Base-by-base conservation (phyloP, 176 grass and related monocot genomes). In the Zea mays region DNA sequence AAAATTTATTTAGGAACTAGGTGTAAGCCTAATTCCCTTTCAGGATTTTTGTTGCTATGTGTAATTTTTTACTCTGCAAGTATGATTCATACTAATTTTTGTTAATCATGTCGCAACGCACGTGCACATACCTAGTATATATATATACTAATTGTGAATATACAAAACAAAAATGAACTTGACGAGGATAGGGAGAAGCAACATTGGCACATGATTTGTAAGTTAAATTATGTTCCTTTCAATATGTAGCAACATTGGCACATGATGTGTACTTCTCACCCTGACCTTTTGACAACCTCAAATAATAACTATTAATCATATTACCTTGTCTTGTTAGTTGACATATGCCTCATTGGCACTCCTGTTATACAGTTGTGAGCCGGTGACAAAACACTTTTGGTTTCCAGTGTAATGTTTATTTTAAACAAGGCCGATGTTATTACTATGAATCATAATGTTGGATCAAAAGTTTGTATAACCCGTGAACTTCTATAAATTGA, bases 391-490 rank as follows among this genome's bases (percentile, higher is more conserved):
- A 36, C 10, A 44, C 19, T 60, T 11, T 44, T 41, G 43, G 4
- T 82, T 6, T 40, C 38, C 38, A 77, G 1, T 19, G 5, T 14
- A 43, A 34, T 40, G 38, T 72, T 66, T 57, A 49, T 11, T 65
- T 38, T 46, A 38, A 10, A 67, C 36, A 16, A 55, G 48, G 35
- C 49, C 9, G 6, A 14, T n/a, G 4, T 14, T 10, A 65, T 38
- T 41, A 21, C 14, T 60, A 68, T 19, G 65, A 42, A 65, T 21
- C 21, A 15, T 8, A 21, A 84, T 2, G 61, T 33, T 67, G 59
- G 67, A 40, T 80, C 67, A 67, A 19, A 15, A 62, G 15, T 81
- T n/a, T 27, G 49, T 45, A 10, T 27, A 81, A 20, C 67, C 51
- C 20, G 10, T 74, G 34, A 72, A 72, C 68, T 58, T 58, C 19